These are phyloP conservation scores for Mixia osmundae DNA, from an alignment of 1,284 basidiomycete genomes.

Conservation along the genomic window DNA sequence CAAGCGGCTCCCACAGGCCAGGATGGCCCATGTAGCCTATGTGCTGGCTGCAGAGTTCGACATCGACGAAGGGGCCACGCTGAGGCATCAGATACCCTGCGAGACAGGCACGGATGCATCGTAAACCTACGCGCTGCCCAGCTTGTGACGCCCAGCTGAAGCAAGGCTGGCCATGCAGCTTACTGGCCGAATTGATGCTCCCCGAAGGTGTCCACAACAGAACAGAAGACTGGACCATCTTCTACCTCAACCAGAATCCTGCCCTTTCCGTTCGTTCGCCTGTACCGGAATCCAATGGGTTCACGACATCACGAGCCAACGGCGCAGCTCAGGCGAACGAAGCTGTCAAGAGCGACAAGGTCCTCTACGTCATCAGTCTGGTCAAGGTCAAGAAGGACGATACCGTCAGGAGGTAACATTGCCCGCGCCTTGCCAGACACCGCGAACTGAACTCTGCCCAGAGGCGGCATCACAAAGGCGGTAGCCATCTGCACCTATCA, in stretches of 20 bases:
- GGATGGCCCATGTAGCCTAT: constrained; percentile 64
- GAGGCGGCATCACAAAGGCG: constrained; percentile 85
- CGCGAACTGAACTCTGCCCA: constrained; percentile 19
- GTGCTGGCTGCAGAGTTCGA: constrained; percentile 87
- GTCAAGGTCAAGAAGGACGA: constrained; percentile 91
- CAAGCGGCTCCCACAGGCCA: too few relatives aligned
- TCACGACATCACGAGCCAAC: not conserved
- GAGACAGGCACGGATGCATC: constrained; percentile 56
- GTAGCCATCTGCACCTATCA: constrained; percentile 86
- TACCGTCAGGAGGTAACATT: constrained; percentile 46
- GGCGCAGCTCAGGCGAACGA: not conserved
- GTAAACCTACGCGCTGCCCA: constrained; percentile 5
- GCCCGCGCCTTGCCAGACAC: not conserved
- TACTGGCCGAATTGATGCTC: constrained; percentile 90
- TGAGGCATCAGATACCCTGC: constrained; percentile 82
- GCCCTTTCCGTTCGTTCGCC: constrained; percentile 26
- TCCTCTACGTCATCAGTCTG: constrained; percentile 77
- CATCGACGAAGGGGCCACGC: constrained; percentile 68
- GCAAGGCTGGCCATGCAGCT: constrained; percentile 30
- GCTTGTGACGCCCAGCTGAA: constrained; percentile 5
- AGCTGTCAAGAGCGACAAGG: constrained; percentile 25
- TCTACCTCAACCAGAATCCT: constrained; percentile 81
- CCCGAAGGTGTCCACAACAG: constrained; percentile 91
- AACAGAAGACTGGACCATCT: constrained; percentile 90
- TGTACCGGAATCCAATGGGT: not conserved